phyloP scores from a whole-genome alignment of 768 basidiomycete genomes.

The Tylopilus balloui region DNA sequence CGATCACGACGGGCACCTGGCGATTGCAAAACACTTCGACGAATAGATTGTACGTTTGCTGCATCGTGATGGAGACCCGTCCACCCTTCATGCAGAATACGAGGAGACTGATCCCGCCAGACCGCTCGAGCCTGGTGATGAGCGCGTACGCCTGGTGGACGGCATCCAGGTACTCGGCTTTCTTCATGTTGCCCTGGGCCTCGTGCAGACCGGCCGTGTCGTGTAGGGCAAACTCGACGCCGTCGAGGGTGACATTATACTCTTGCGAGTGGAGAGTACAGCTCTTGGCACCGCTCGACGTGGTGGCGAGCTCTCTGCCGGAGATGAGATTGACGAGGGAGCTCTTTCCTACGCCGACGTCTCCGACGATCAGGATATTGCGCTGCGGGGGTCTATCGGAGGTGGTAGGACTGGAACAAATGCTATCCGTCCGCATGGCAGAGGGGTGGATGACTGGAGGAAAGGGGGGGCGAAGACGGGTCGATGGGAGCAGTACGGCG shows the following conservation, averaged over 20 bases:
- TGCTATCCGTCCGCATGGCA: conserved; percentile 11
- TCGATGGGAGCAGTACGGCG: conserved; percentile 1
- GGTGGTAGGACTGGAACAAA: conserved; percentile 12
- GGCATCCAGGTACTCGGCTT: conserved; percentile 23
- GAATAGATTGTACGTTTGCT: conserved; percentile 34
- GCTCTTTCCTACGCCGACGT: conserved; percentile 36
- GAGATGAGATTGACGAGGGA: conserved; percentile 40
- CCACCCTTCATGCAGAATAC: conserved; percentile 31
- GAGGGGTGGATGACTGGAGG: not conserved
- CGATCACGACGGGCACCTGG: conserved; percentile 29
- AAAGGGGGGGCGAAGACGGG: not conserved
- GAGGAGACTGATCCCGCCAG: conserved; percentile 27
- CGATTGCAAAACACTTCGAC: conserved; percentile 36
- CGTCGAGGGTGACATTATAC: conserved; percentile 20
- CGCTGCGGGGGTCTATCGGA: conserved; percentile 13
- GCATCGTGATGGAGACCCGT: conserved; percentile 21
- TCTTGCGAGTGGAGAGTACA: conserved; percentile 32
- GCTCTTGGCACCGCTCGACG: conserved; percentile 31
- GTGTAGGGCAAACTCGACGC: conserved; percentile 19
- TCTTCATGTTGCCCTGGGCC: conserved; percentile 23
- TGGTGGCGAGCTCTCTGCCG: conserved; percentile 21
- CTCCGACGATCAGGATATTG: conserved; percentile 27
- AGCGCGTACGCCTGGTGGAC: conserved; percentile 31
- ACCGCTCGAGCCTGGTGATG: conserved; percentile 28
- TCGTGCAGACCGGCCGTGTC: conserved; percentile 30